Evolutionary conservation across 2,329 filamentous ascomycete species (phyloP), one percentile per base, ranked within the genome.

Genomic region (Teratosphaeria pseudoeucalypti): DNA sequence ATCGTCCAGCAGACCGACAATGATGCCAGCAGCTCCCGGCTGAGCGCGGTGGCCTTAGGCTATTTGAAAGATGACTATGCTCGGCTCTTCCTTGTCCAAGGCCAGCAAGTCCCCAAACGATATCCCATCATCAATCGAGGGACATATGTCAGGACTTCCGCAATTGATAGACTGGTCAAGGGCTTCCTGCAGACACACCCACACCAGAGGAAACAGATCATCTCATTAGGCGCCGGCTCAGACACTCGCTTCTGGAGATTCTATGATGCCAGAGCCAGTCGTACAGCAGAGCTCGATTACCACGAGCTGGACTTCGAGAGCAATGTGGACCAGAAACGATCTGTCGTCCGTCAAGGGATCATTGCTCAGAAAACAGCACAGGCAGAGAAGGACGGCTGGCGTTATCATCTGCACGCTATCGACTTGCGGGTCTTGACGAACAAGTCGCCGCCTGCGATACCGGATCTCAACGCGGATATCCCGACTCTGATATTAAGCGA

Each of bases 121-220:
- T 81, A 95, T 63, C 94, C 94, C 57, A 89, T 99, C 63, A 96
- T 99, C 70, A 97, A 99, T 71, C 81, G 92, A 83, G 92, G 92
- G 57, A 97, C 92, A n/a, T 97, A 96, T 70, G 87, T 92, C 26
- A 86, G 94, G 62, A 96, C 92, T 9, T 83, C 82, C 5, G 89
- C 89, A 27, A 85, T 99, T 63, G 91, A 99, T 74, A 78, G 75
- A 12, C 82, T 99, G 0, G 83, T 97, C 49, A 73, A 82, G 57
- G 78, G 77, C 7, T 97, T 97, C 68, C 78, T 97, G 12, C 27
- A 32, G n/a, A 52, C 62, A 19, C 34, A 63, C 39, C 60, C 64
- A 2, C 39, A 49, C 4, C 58, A 64, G 53, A 59, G 57, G 39
- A 70, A 69, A 54, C 94, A 99, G 71, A 90, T 99, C 61, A 82